Evolutionary conservation across 2,329 filamentous ascomycete genomes (phyloP).

Genomic region (Beauveria sp.): DNA sequence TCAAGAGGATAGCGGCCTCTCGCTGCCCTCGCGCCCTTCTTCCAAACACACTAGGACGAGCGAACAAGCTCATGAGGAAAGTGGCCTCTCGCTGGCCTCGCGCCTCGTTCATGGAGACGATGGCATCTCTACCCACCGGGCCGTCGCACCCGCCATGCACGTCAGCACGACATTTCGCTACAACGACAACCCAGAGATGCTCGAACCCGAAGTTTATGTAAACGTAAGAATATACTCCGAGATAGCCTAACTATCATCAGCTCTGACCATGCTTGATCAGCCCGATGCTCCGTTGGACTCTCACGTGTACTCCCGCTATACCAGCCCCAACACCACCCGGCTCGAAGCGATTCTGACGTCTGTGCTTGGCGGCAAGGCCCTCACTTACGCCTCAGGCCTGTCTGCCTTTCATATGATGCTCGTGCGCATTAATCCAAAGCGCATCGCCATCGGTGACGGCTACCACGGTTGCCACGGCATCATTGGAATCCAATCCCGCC

Average conservation of each 20-base stretch:
- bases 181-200: slow-evolving; percentile 56
- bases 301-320: slow-evolving; percentile 78
- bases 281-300: slow-evolving; percentile 46
- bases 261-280: slow-evolving; percentile 23
- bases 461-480: slow-evolving; percentile 95
- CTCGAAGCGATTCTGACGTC: slow-evolving; percentile 75
- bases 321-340: slow-evolving; percentile 72
- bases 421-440: slow-evolving; percentile 73
- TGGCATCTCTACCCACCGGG: slow-evolving; percentile 61
- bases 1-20: slow-evolving; percentile 14
- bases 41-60: slow-evolving; percentile 42
- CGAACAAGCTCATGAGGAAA: neutral
- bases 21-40: slow-evolving; percentile 63
- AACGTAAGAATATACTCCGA: slow-evolving; percentile 41
- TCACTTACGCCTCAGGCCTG: slow-evolving; percentile 81
- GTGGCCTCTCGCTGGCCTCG: slow-evolving; percentile 49
- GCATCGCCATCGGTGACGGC: slow-evolving; percentile 73
- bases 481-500: slow-evolving; percentile 62
- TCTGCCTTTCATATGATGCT: slow-evolving; percentile 83
- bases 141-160: slow-evolving; percentile 84
- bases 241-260: neutral
- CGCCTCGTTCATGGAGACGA: slow-evolving; percentile 78
- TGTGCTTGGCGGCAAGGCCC: slow-evolving; percentile 58
- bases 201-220: slow-evolving; percentile 43
- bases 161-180: slow-evolving; percentile 91